Conservation (phyloP, 2,329 filamentous ascomycete genomes). For the Myriosclerotinia curreyana region DNA sequence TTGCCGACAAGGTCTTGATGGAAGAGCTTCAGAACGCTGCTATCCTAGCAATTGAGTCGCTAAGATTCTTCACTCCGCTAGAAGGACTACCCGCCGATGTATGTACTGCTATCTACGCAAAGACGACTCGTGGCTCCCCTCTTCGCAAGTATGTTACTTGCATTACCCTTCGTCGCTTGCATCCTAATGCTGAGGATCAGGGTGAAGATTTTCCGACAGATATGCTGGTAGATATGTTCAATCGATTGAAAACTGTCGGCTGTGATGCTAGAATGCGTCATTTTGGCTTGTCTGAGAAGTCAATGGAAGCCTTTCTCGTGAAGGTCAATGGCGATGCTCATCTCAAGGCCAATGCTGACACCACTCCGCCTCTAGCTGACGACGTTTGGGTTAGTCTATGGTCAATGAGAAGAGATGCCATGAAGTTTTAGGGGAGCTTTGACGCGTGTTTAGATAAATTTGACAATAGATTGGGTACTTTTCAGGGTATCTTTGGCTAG, state of each 20-base stretch:
- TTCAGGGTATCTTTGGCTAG: neutral
- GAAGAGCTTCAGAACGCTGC: neutral
- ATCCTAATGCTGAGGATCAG: neutral
- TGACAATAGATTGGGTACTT: neutral
- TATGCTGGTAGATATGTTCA: neutral
- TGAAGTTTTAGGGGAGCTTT: neutral
- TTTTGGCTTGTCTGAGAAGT: constrained; percentile 3
- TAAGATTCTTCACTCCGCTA: neutral
- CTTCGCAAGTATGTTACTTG: neutral
- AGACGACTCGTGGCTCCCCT: neutral
- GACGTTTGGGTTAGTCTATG: neutral
- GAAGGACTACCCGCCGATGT: neutral
- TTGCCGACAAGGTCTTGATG: constrained; percentile 8
- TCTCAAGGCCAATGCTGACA: neutral
- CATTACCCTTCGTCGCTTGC: constrained; percentile 4
- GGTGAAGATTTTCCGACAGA: neutral
- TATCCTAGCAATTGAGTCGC: neutral
- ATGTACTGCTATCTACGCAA: neutral
- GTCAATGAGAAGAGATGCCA: neutral
- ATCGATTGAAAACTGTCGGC: neutral
- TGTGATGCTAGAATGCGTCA: neutral
- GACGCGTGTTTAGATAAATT: neutral
- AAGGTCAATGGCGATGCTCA: neutral
- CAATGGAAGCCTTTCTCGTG: neutral
- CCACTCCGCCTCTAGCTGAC: neutral